Evolutionary conservation across 305 asterid genomes (phyloP).

Genomic region (Fraxinus sp.): DNA sequence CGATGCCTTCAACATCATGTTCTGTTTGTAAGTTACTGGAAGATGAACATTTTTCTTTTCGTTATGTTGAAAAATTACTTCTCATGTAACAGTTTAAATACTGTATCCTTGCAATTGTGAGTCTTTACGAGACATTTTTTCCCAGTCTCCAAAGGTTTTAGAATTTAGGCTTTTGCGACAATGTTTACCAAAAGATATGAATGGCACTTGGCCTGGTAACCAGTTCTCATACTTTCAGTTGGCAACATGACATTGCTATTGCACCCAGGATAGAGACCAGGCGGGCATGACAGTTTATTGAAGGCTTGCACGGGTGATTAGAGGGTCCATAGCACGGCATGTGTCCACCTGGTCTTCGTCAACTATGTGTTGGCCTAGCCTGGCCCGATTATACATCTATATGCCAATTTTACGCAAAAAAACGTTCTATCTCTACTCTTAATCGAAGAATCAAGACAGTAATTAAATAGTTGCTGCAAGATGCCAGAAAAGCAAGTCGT

Average conservation of each 20-base stretch:
- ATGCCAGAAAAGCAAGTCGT: not conserved
- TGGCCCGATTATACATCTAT: not conserved
- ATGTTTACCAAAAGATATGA: not conserved
- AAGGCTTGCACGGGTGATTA: not conserved
- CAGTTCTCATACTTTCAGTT: not conserved
- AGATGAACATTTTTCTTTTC: not conserved
- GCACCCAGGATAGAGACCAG: no score
- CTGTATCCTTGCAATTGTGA: not conserved
- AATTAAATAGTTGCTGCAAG: not conserved
- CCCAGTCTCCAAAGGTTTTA: not conserved
- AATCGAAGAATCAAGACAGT: not conserved
- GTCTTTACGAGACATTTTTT: not conserved
- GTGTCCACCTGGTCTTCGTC: not conserved
- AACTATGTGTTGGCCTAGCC: not conserved
- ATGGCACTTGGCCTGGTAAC: not conserved
- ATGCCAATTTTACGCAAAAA: not conserved
- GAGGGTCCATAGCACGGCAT: not conserved
- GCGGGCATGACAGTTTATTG: not conserved
- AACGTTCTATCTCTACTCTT: not conserved
- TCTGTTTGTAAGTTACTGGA: constrained; percentile 44
- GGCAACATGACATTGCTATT: no score
- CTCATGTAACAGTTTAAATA: not conserved
- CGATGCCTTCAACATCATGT: constrained; percentile 58
- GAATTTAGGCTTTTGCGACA: not conserved
- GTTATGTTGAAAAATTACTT: not conserved